phyloP scores from a whole-genome alignment of 805 yeast species.

The Cyberlindnera saturnus region DNA sequence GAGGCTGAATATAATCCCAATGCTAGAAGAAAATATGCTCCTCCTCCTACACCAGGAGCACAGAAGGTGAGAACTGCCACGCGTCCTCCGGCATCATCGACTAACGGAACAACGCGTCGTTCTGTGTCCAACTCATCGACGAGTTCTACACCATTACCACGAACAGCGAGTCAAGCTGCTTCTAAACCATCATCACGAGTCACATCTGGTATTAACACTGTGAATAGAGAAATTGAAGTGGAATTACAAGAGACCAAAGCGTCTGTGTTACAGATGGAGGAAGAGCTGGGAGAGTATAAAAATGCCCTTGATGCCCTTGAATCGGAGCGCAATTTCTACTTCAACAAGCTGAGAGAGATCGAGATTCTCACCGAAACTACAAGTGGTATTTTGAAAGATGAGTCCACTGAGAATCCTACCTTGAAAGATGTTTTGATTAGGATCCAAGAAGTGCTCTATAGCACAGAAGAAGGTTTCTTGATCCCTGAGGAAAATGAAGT shows the following conservation, averaged over 20 bases:
- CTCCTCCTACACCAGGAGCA: slow-evolving; percentile 8
- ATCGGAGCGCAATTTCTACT: slow-evolving; percentile 85
- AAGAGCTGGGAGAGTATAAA: slow-evolving; percentile 52
- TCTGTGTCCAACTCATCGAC: slow-evolving; percentile 2
- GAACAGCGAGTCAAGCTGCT: slow-evolving; percentile 4
- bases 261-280: slow-evolving; percentile 34
- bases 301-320: slow-evolving; percentile 61
- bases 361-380: slow-evolving; percentile 72
- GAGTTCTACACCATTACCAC: slow-evolving; percentile 4
- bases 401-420: slow-evolving; percentile 21
- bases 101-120: slow-evolving; percentile 2
- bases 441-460: slow-evolving; percentile 70
- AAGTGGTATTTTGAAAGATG: slow-evolving; percentile 42
- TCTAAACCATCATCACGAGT: slow-evolving; percentile 23
- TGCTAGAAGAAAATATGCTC: slow-evolving; percentile 40
- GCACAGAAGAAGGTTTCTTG: slow-evolving; percentile 81
- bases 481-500: slow-evolving; percentile 38
- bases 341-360: slow-evolving; percentile 80
- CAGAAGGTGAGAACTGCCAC: background rate
- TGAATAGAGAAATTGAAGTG: slow-evolving; percentile 29
- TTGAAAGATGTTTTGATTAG: slow-evolving; percentile 44
- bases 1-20: slow-evolving; percentile 67
- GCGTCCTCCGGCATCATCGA: background rate
- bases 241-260: slow-evolving; percentile 42
- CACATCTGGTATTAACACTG: slow-evolving; percentile 19